These are phyloP conservation scores for Cephalotrichum gorgonifer DNA, from an alignment of 2,329 filamentous ascomycete species.

Conservation along the genomic window DNA sequence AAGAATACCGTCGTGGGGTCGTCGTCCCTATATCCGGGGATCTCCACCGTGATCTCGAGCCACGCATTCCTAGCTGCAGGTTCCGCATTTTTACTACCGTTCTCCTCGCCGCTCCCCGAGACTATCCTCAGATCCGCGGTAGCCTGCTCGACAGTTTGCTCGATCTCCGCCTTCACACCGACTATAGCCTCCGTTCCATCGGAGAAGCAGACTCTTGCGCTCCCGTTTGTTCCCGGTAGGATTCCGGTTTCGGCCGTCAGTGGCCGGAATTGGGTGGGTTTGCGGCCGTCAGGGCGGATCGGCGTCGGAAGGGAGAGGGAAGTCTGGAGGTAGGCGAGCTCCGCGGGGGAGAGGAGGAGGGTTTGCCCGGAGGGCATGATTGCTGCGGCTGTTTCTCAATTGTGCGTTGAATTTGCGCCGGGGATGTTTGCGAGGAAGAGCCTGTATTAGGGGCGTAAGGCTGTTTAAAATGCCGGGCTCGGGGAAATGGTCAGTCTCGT, in stretches of 20 bases:
- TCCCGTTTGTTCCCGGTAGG: conserved; percentile 81
- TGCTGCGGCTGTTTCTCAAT: not conserved
- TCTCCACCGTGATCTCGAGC: conserved; percentile 86
- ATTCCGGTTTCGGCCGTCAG: conserved; percentile 84
- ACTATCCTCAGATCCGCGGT: conserved; percentile 15
- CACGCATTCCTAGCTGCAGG: conserved; percentile 46
- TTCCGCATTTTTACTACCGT: conserved; percentile 25
- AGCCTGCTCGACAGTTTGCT: conserved; percentile 44
- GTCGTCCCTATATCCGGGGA: conserved; percentile 83
- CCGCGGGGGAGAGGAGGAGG: conserved; percentile 80
- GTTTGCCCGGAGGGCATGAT: conserved; percentile 53
- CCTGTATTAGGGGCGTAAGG: not conserved
- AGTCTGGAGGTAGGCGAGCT: conserved; percentile 88
- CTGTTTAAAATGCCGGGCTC: too few species aligned
- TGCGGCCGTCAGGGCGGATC: conserved; percentile 79
- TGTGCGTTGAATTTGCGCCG: not conserved
- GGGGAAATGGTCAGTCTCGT: too few species aligned
- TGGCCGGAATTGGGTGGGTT: conserved; percentile 78
- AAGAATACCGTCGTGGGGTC: conserved; percentile 83
- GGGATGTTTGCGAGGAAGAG: not conserved
- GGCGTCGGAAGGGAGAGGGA: conserved; percentile 74
- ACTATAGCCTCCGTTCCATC: conserved; percentile 95
- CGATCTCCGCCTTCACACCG: conserved; percentile 90
- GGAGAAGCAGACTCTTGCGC: conserved; percentile 84
- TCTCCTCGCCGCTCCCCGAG: conserved; percentile 16